These are phyloP conservation scores for Diplodia intermedia DNA, from an alignment of 2,329 filamentous ascomycete genomes.

Conservation along the genomic window DNA sequence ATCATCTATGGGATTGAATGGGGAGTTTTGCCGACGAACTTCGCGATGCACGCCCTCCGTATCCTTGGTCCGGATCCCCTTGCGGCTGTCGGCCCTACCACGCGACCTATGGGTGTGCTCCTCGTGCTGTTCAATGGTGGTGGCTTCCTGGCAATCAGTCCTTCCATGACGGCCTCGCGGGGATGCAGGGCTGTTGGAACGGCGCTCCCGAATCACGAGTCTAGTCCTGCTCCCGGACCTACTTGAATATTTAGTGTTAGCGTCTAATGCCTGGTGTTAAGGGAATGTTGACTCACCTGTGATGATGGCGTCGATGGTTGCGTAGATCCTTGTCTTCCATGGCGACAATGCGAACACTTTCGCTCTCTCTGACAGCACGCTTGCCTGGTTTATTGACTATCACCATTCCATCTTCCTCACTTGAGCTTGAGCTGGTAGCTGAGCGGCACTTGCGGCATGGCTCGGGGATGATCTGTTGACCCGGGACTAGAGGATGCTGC, in stretches of 20 bases:
- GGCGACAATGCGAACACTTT: slow-evolving; percentile 32
- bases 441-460: slow-evolving; percentile 42
- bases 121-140: slow-evolving; percentile 37
- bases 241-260: background rate
- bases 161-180: slow-evolving; percentile 39
- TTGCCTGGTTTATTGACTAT: slow-evolving; percentile 28
- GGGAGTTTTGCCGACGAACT: slow-evolving; percentile 33
- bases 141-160: slow-evolving; percentile 31
- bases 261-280: background rate
- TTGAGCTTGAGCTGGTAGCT: slow-evolving; percentile 39
- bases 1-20: background rate
- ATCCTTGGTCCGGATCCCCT: slow-evolving; percentile 34
- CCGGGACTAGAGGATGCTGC: slow-evolving; percentile 46
- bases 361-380: slow-evolving; percentile 32
- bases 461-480: slow-evolving; percentile 38
- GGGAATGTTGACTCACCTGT: slow-evolving; percentile 33
- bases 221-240: slow-evolving; percentile 34
- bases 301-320: slow-evolving; percentile 38
- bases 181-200: slow-evolving; percentile 33
- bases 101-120: slow-evolving; percentile 36
- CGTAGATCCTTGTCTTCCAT: slow-evolving; percentile 37
- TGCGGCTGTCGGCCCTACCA: slow-evolving; percentile 40
- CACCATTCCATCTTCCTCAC: slow-evolving; percentile 30
- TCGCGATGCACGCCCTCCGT: slow-evolving; percentile 37
- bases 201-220: slow-evolving; percentile 1